Evolutionary conservation across 1,284 basidiomycete genomes (phyloP).

Genomic region (Trametes hirsuta): DNA sequence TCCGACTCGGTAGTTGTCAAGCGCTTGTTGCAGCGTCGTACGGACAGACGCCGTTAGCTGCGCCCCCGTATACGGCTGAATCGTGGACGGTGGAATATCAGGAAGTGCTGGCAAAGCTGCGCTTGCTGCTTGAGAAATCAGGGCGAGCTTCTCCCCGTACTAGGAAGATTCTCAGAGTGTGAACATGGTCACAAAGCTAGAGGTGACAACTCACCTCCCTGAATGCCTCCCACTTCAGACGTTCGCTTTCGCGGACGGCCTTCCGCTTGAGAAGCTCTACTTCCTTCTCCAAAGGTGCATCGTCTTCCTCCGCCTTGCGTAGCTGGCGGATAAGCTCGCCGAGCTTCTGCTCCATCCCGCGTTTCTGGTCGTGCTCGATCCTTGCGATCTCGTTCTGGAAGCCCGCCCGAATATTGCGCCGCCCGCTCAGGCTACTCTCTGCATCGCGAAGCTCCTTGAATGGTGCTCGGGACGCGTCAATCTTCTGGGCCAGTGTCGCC

Average conservation of each 20-base stretch:
- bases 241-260: constrained; percentile 71
- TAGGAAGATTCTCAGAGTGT: constrained; percentile 28
- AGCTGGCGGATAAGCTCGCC: constrained; percentile 68
- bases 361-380: constrained; percentile 66
- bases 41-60: constrained; percentile 67
- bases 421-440: constrained; percentile 61
- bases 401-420: constrained; percentile 58
- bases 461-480: constrained; percentile 64
- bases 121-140: constrained; percentile 69
- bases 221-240: constrained; percentile 74
- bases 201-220: constrained; percentile 57
- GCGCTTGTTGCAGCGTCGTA: constrained; percentile 72
- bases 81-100: constrained; percentile 57
- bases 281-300: constrained; percentile 66
- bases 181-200: background rate
- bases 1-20: constrained; percentile 76
- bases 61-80: constrained; percentile 60
- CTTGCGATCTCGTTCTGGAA: constrained; percentile 63
- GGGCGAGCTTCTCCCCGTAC: constrained; percentile 78
- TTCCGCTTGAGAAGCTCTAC: constrained; percentile 73
- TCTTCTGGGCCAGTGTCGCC: constrained; percentile 55
- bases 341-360: constrained; percentile 62
- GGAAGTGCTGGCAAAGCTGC: constrained; percentile 65
- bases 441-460: constrained; percentile 74
- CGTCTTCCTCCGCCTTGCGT: constrained; percentile 62